Evolutionary conservation across 371 early-diverging fungal genomes (phyloP), one percentile per base, ranked within the genome.

Genomic region (Conidiobolus incongruus): DNA sequence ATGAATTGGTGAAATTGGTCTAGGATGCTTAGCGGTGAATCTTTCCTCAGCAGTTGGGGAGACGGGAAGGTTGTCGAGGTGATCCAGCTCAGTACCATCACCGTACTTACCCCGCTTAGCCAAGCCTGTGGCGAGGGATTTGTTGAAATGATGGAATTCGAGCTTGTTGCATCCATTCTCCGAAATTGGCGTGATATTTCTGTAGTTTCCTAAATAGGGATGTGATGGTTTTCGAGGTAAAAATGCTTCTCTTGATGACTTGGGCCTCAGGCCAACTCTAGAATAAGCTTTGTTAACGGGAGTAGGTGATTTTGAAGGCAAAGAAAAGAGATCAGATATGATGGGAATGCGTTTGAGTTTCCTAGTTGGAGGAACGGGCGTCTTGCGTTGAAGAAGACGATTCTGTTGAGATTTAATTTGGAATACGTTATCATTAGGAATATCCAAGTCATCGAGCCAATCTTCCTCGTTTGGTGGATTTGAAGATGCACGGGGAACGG

Each of bases 341-440:
- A 43, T 43, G 4, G 43, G 6, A 19, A 33, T 43, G 16, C 43
- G 32, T 21, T 31, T 30, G 30, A 43, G 43, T 11, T 21, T 30
- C 7, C 43, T 31, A 20, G 43, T 20, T 5, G 43, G 12, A 16
- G 26, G 26, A 10, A 20, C 21, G 4, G 22, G 15, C 8, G 6
- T 12, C 43, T 43, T 43, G 2, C 43, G 43, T 12, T 30, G 31
- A 19, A 32, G 34, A 11, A 43, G 34, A 13, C 34, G 10, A n/a
- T 43, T 43, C 8, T 24, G 30, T 21, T 30, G 33, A 19, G 34
- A 31, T 34, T 43, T 43, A 13, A 34, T 7, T 31, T 12, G 31
- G n/a, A 43, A 43, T 10, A 43, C 35, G n/a, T 43, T 34, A 29
- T 43, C 43, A 22, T 30, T 43, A 13, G 43, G 43, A 20, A 43